phyloP scores from a whole-genome alignment of 192 early-diverging fungal genomes.

The Backusella liffmaniae region DNA sequence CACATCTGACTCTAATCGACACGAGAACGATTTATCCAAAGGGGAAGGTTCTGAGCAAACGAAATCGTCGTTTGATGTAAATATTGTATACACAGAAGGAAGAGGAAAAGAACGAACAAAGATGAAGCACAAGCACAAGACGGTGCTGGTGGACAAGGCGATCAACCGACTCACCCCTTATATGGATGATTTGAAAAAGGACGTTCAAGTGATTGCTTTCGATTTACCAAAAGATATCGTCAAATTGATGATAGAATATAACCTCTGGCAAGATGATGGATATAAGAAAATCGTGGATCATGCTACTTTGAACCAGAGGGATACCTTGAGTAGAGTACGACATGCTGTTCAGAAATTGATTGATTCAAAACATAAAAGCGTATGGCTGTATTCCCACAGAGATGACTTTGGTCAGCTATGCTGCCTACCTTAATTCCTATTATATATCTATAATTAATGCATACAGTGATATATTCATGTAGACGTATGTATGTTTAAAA shows the following conservation, averaged over 20 bases:
- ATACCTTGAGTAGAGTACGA: slow-evolving; percentile 32
- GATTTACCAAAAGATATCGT: slow-evolving; percentile 63
- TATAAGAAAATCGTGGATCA: slow-evolving; percentile 54
- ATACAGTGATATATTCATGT: neutral
- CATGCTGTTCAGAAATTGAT: slow-evolving; percentile 25
- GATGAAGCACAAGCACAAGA: slow-evolving; percentile 58
- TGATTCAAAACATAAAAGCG: slow-evolving; percentile 42
- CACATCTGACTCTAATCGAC: slow-evolving; percentile 14
- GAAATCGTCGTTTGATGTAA: slow-evolving; percentile 40
- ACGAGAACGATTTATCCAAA: slow-evolving; percentile 32
- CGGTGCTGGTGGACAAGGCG: slow-evolving; percentile 59
- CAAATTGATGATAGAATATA: slow-evolving; percentile 51
- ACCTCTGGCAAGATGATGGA: slow-evolving; percentile 62
- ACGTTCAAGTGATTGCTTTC: slow-evolving; percentile 61
- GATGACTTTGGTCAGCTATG: slow-evolving; percentile 65
- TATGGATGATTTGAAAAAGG: slow-evolving; percentile 48
- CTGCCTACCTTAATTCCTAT: slow-evolving; percentile 22
- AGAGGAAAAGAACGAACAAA: slow-evolving; percentile 48
- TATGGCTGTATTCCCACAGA: slow-evolving; percentile 74
- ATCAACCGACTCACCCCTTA: slow-evolving; percentile 53
- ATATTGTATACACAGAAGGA: slow-evolving; percentile 41
- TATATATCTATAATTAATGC: neutral
- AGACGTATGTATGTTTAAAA: neutral
- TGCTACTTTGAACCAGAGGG: slow-evolving; percentile 34
- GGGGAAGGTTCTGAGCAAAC: slow-evolving; percentile 33